Evolutionary conservation across 176 grass and related monocot genomes (phyloP).

Genomic region (Themeda triandra): DNA sequence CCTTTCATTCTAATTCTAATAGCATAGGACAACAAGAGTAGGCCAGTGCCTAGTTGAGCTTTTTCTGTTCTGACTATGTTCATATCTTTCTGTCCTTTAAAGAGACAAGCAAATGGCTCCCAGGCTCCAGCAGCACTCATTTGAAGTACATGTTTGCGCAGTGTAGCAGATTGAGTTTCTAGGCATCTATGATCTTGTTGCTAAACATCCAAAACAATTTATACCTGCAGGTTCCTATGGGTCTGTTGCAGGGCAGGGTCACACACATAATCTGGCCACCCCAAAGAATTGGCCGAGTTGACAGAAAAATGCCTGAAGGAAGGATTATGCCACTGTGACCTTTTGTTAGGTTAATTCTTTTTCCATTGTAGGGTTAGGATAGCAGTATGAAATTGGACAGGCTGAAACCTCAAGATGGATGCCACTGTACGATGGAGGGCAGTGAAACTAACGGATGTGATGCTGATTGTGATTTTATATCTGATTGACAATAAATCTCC

Average conservation of each 20-base stretch:
- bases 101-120: not conserved
- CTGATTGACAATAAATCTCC: not conserved
- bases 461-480: not conserved
- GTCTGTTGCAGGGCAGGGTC: conserved; percentile 56
- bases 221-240: conserved; percentile 59
- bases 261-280: conserved; percentile 71
- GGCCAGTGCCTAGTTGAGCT: not conserved
- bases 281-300: conserved; percentile 46
- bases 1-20: not conserved
- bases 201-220: conserved; percentile 4
- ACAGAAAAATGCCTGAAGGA: conserved; percentile 48
- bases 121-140: not conserved
- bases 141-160: not conserved
- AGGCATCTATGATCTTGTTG: not conserved
- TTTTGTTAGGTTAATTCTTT: not conserved
- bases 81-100: too few species aligned
- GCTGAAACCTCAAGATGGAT: not conserved
- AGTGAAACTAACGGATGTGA: not conserved
- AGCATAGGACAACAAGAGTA: not conserved
- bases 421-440: not conserved
- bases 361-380: not conserved
- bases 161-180: not conserved
- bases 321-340: conserved; percentile 35
- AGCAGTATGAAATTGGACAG: not conserved
- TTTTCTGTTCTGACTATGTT: not conserved